A percentile compares a stretch with the other conserved stretches of the same genome.
These are phyloP conservation scores for Austroboletus rostrupii DNA, from an alignment of 1,284 basidiomycete genomes.

Conservation along the genomic window DNA sequence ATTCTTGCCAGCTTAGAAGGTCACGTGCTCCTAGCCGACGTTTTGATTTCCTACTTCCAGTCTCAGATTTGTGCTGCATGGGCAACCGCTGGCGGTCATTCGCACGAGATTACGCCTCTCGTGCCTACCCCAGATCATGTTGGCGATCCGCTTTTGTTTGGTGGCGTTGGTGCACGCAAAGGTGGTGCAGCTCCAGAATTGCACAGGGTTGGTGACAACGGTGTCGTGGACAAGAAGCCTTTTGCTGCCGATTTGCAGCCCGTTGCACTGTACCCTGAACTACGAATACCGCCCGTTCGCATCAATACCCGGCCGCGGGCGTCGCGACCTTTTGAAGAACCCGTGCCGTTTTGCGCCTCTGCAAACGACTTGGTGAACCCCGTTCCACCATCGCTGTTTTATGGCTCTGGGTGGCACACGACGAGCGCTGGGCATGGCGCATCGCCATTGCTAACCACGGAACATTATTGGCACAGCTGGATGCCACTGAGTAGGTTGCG, in stretches of 20 bases:
- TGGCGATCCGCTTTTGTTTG: conserved; percentile 56
- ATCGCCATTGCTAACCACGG: conserved; percentile 47
- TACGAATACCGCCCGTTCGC: conserved; percentile 66
- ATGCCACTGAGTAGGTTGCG: conserved; percentile 74
- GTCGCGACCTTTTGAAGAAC: conserved; percentile 68
- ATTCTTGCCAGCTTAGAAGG: conserved; percentile 78
- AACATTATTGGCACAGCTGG: conserved; percentile 87
- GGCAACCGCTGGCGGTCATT: conserved; percentile 67
- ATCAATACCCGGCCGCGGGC: conserved; percentile 69
- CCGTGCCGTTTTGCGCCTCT: conserved; percentile 84
- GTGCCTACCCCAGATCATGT: conserved; percentile 35
- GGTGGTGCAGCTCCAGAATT: conserved; percentile 49
- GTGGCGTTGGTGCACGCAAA: conserved; percentile 67
- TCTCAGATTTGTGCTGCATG: conserved; percentile 83
- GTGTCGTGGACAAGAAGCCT: conserved; percentile 27
- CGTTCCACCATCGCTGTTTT: conserved; percentile 83
- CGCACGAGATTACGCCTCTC: conserved; percentile 55
- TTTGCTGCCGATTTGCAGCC: conserved; percentile 19
- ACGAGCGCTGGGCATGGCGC: conserved; percentile 59
- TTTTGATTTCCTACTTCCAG: conserved; percentile 84
- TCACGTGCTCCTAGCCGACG: conserved; percentile 82
- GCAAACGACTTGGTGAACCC: conserved; percentile 96
- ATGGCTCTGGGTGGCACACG: conserved; percentile 83
- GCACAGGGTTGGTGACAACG: conserved; percentile 28
- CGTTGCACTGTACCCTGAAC: conserved; percentile 33